Evolutionary conservation across 257 asterid genomes (phyloP).

Genomic region (Anisodus tanguticus): DNA sequence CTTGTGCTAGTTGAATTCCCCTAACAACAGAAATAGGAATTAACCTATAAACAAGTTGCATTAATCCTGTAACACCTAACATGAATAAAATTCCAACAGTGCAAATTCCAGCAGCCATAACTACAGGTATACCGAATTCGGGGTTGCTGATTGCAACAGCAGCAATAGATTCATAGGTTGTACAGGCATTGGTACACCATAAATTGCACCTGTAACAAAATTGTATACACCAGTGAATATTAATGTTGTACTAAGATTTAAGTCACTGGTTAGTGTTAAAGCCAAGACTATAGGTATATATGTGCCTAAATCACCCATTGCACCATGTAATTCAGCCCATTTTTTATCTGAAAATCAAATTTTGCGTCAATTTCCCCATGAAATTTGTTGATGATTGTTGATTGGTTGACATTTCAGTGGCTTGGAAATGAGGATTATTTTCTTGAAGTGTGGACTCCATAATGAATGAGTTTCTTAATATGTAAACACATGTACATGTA

Average conservation of each 20-base stretch:
- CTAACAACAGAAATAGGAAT: conserved; percentile 73
- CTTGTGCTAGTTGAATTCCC: conserved; percentile 89
- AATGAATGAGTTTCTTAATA: not conserved
- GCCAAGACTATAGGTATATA: conserved; percentile 70
- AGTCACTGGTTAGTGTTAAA: conserved; percentile 64
- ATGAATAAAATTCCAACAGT: conserved; percentile 59
- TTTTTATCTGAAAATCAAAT: conserved; percentile 56
- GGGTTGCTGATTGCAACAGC: conserved; percentile 73
- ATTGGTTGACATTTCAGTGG: conserved; percentile 38
- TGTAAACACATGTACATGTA: not conserved
- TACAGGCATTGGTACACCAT: conserved; percentile 95
- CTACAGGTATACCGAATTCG: conserved; percentile 65
- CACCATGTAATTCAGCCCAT: conserved; percentile 76
- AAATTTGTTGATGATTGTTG: conserved; percentile 25
- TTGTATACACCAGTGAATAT: conserved; percentile 81
- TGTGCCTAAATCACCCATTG: conserved; percentile 91
- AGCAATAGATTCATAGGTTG: conserved; percentile 99
- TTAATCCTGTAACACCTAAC: conserved; percentile 64
- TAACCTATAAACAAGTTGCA: conserved; percentile 63
- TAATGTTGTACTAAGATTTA: conserved; percentile 74
- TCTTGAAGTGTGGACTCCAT: conserved; percentile 9
- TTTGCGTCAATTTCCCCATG: conserved; percentile 42
- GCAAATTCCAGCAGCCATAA: conserved; percentile 84
- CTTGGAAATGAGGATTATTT: not conserved
- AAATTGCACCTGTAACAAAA: conserved; percentile 72